Percentiles rank a stretch among this genome's conserved stretches.
phyloP scores from a whole-genome alignment of 352 stramenopile genomes.

The Discostella stelligera region DNA sequence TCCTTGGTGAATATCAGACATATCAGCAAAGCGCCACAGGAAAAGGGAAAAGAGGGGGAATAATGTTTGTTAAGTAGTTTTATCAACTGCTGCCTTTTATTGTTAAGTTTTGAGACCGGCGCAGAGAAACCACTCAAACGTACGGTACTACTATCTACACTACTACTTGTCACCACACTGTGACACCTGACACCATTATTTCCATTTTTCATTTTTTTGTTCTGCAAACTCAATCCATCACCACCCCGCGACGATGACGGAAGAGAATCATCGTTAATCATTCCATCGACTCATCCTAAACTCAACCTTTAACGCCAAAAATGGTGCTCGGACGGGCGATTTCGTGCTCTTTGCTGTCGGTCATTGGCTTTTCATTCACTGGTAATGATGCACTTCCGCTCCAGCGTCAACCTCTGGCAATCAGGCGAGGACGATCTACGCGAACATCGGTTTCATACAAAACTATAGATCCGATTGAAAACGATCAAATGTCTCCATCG shows the following conservation, averaged over 20 bases:
- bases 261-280: background rate
- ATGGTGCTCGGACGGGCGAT: background rate
- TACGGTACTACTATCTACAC: no score
- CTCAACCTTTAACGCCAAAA: background rate
- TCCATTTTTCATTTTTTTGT: no score
- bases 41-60: no score
- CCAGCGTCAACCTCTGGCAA: background rate
- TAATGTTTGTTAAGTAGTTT: no score
- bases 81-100: no score
- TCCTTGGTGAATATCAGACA: no score
- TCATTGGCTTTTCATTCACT: background rate
- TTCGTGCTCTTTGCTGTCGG: background rate
- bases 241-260: background rate
- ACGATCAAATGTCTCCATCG: slow-evolving; percentile 11
- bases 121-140: no score
- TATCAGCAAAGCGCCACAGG: no score
- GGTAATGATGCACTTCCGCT: slow-evolving; percentile 2
- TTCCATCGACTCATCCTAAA: background rate
- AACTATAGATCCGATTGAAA: slow-evolving; percentile 17
- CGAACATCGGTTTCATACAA: slow-evolving; percentile 1
- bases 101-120: no score
- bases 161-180: no score
- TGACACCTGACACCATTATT: no score
- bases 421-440: background rate
- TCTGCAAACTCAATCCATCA: no score